A percentile compares a stretch with the other conserved stretches of the same genome.
These are phyloP conservation scores for Colletotrichum truncatum DNA, from an alignment of 2,329 filamentous ascomycete genomes.

Conservation along the genomic window DNA sequence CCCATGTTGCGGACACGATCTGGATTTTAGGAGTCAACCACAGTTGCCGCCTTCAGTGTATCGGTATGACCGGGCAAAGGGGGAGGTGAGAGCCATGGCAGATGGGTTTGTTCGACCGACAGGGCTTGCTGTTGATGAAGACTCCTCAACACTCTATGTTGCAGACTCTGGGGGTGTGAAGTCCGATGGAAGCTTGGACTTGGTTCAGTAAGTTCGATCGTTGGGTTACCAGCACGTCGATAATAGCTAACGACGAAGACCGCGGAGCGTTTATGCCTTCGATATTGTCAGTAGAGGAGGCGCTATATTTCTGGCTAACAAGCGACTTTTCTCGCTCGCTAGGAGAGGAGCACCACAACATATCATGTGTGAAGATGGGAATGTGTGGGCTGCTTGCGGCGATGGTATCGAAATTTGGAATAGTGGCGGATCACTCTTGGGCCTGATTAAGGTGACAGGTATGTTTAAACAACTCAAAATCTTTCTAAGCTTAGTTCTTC, in stretches of 20 bases:
- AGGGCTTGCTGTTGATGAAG: slow-evolving; percentile 49
- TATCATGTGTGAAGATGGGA: slow-evolving; percentile 53
- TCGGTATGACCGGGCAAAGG: slow-evolving; percentile 49
- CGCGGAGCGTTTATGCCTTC: slow-evolving; percentile 56
- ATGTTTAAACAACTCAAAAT: slow-evolving; percentile 18
- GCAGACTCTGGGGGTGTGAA: slow-evolving; percentile 44
- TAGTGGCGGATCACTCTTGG: slow-evolving; percentile 52
- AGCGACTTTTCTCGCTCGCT: slow-evolving; percentile 61
- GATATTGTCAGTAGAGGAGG: slow-evolving; percentile 49
- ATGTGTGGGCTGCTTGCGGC: slow-evolving; percentile 56
- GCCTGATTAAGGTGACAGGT: slow-evolving; percentile 48
- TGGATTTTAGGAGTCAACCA: slow-evolving; percentile 53
- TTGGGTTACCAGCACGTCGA: slow-evolving; percentile 13
- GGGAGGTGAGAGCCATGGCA: slow-evolving; percentile 55
- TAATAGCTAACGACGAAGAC: slow-evolving; percentile 31
- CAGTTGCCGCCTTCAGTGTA: slow-evolving; percentile 59
- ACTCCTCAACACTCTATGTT: slow-evolving; percentile 51
- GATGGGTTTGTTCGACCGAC: slow-evolving; percentile 56
- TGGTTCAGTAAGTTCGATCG: slow-evolving; percentile 30
- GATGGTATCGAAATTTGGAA: slow-evolving; percentile 62
- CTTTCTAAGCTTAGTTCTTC: neutral
- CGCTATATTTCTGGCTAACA: slow-evolving; percentile 55
- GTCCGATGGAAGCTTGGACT: slow-evolving; percentile 11
- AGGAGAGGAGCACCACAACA: slow-evolving; percentile 53
- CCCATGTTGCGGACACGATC: slow-evolving; percentile 52